phyloP scores from a whole-genome alignment of 192 early-diverging fungal genomes.

The Pilaira anomala region DNA sequence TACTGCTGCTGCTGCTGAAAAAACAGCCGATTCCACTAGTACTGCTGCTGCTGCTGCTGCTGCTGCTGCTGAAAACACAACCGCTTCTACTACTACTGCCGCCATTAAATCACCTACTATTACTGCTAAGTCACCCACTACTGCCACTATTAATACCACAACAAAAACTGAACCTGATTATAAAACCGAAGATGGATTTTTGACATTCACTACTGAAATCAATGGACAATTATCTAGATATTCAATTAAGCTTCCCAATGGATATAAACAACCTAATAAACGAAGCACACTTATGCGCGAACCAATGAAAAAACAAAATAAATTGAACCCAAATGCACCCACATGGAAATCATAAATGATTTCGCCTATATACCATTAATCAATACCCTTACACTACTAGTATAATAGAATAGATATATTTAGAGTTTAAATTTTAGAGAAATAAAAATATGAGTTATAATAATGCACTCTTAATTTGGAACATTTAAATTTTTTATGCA shows the following conservation, averaged over 20 bases:
- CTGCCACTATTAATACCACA: neutral
- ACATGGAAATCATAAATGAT: neutral
- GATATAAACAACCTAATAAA: neutral
- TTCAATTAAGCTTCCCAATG: constrained; percentile 1
- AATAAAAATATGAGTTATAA: too few relatives aligned
- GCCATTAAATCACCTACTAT: neutral
- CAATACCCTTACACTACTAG: too few relatives aligned
- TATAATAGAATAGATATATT: neutral
- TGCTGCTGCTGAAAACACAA: neutral
- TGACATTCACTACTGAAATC: constrained; percentile 20
- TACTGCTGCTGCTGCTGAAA: neutral
- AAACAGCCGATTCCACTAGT: neutral
- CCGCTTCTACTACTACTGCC: neutral
- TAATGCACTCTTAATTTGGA: too few relatives aligned
- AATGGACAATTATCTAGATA: constrained; percentile 19
- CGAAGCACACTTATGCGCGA: neutral
- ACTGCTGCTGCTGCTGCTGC: too few relatives aligned
- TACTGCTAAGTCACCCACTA: neutral
- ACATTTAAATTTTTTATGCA: too few relatives aligned
- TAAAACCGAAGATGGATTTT: constrained; percentile 7
- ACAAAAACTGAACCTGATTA: neutral
- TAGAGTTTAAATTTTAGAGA: neutral
- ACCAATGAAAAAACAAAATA: neutral
- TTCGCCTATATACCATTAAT: neutral
- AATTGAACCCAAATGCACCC: neutral